phyloP scores from a whole-genome alignment of 2,329 filamentous ascomycete genomes.

The Scedosporium minutisporum region DNA sequence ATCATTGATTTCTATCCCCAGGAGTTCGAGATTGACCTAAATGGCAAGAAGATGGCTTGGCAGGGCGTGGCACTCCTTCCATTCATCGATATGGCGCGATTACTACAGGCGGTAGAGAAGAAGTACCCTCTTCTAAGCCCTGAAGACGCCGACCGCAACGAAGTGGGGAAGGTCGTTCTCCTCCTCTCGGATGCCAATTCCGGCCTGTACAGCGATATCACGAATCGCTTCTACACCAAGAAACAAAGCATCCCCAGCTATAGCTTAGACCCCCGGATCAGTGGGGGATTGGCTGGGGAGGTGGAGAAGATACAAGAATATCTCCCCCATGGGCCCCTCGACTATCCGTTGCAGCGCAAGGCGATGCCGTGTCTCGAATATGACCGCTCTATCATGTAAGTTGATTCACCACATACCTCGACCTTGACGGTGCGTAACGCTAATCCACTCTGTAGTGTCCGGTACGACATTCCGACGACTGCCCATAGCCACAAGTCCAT shows the following conservation, averaged over 20 bases:
- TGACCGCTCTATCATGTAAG: slow-evolving; percentile 76
- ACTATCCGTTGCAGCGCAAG: slow-evolving; percentile 64
- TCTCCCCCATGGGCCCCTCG: slow-evolving; percentile 72
- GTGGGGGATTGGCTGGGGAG: slow-evolving; percentile 68
- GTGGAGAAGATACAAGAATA: slow-evolving; percentile 77
- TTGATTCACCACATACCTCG: slow-evolving; percentile 13
- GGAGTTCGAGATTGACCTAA: slow-evolving; percentile 86
- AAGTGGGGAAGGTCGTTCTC: slow-evolving; percentile 68
- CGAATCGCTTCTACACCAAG: slow-evolving; percentile 84
- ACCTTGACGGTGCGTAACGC: slow-evolving; percentile 9
- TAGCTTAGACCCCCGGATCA: slow-evolving; percentile 64
- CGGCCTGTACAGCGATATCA: slow-evolving; percentile 72
- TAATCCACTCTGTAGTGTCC: slow-evolving; percentile 49
- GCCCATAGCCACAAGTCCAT: slow-evolving; percentile 80
- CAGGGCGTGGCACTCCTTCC: slow-evolving; percentile 88
- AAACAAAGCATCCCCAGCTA: slow-evolving; percentile 59
- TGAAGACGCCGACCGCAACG: slow-evolving; percentile 71
- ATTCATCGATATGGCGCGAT: slow-evolving; percentile 86
- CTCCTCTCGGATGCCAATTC: slow-evolving; percentile 76
- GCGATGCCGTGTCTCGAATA: slow-evolving; percentile 71
- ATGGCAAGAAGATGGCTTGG: slow-evolving; percentile 98
- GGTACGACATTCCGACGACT: slow-evolving; percentile 72
- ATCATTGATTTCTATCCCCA: slow-evolving; percentile 98
- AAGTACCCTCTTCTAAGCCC: slow-evolving; percentile 71
- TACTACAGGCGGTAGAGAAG: slow-evolving; percentile 71